Conservation (phyloP, 371 early-diverging fungal species). For the Umbelopsis sp. region DNA sequence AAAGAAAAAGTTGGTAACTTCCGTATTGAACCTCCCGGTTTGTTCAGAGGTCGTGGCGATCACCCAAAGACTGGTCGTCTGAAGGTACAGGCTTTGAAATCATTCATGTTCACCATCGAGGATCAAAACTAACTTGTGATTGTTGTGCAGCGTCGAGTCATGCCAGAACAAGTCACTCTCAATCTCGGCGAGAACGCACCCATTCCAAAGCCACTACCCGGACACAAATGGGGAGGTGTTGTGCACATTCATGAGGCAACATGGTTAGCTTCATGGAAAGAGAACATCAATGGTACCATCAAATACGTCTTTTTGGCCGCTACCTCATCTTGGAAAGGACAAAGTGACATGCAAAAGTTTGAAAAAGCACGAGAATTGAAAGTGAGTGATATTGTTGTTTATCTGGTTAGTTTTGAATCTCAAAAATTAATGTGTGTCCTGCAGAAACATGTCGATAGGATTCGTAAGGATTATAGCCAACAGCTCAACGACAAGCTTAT, state of each 20-base stretch:
- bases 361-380: conserved; percentile 93
- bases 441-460: conserved; percentile 70
- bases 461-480: conserved; percentile 77
- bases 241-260: conserved; percentile 91
- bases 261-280: conserved; percentile 98
- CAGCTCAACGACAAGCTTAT: conserved; percentile 80
- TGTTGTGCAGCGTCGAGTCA: conserved; percentile 69
- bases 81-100: conserved; percentile 63
- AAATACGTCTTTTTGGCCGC: conserved; percentile 97
- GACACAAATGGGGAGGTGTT: conserved; percentile 89
- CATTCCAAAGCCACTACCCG: conserved; percentile 85
- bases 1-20: conserved; percentile 98
- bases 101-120: background rate
- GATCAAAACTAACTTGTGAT: background rate
- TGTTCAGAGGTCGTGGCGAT: conserved; percentile 96
- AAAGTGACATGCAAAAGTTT: conserved; percentile 95
- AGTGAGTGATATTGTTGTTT: conserved; percentile 33
- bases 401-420: background rate
- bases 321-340: conserved; percentile 91
- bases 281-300: conserved; percentile 87
- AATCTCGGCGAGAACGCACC: conserved; percentile 83
- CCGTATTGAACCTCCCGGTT: conserved; percentile 94
- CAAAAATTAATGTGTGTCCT: background rate
- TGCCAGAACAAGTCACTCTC: conserved; percentile 92
- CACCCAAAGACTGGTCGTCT: conserved; percentile 95